Evolutionary conservation across 805 yeast species (phyloP).

Genomic region (Blastobotrys attinorum): DNA sequence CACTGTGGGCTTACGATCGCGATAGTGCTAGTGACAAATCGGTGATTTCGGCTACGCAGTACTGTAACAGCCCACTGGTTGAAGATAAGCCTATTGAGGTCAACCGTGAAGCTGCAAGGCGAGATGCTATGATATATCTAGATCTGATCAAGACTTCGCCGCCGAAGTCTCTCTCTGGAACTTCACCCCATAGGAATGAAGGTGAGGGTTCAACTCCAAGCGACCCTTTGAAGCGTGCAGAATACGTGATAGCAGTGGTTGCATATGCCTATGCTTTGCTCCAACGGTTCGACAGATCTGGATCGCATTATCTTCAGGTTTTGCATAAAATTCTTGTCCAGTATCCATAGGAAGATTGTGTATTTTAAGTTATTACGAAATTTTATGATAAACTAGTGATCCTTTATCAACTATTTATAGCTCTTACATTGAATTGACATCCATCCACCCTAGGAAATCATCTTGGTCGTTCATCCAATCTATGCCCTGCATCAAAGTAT

Average conservation of each 20-base stretch:
- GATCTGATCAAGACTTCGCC: slow-evolving; percentile 4
- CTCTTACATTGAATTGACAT: slow-evolving; percentile 26
- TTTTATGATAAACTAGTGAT: background rate
- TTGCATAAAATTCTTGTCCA: background rate
- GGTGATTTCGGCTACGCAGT: background rate
- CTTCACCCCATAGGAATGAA: background rate
- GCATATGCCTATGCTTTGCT: slow-evolving; percentile 3
- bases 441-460: slow-evolving; percentile 93
- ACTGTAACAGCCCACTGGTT: background rate
- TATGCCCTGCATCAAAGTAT: slow-evolving; percentile 48
- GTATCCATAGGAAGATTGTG: background rate
- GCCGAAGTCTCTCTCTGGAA: slow-evolving; percentile 2
- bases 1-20: slow-evolving; percentile 24
- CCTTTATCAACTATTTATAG: background rate
- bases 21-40: background rate
- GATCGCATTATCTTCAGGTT: background rate
- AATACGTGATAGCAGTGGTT: slow-evolving; percentile 3
- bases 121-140: slow-evolving; percentile 5
- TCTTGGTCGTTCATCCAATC: slow-evolving; percentile 85
- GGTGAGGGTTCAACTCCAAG: background rate
- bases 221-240: slow-evolving; percentile 1
- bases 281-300: slow-evolving; percentile 5
- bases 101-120: slow-evolving; percentile 2
- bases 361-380: background rate
- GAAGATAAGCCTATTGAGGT: background rate